These are phyloP conservation scores for Lolium perenne DNA, from an alignment of 176 grass and related monocot genomes.

Conservation along the genomic window DNA sequence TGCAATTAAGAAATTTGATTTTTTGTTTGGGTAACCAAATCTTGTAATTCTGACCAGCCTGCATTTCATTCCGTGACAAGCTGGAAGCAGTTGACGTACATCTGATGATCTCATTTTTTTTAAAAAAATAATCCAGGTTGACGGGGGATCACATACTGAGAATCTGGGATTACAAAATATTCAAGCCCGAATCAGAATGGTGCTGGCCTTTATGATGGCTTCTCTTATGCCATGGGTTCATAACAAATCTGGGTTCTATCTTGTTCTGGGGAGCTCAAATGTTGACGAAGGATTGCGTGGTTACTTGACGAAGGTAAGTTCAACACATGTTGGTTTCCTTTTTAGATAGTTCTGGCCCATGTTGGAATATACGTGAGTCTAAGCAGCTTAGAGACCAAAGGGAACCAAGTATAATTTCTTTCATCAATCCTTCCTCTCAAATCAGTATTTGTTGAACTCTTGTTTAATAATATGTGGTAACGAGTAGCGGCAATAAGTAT, in stretches of 20 bases:
- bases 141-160: slow-evolving; percentile 82
- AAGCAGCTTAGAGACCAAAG: slow-evolving; percentile 1
- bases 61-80: background rate
- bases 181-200: slow-evolving; percentile 99
- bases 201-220: slow-evolving; percentile 95
- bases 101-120: slow-evolving; percentile 17
- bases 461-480: slow-evolving; percentile 26
- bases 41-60: background rate
- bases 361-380: slow-evolving; percentile 7
- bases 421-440: slow-evolving; percentile 12
- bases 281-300: slow-evolving; percentile 97
- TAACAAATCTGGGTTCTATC: slow-evolving; percentile 97
- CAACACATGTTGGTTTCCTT: background rate
- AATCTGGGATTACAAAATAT: slow-evolving; percentile 99
- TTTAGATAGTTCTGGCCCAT: background rate
- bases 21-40: background rate
- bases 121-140: slow-evolving; percentile 66
- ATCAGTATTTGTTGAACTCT: background rate
- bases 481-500: slow-evolving; percentile 15
- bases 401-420: slow-evolving; percentile 6
- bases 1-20: background rate
- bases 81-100: slow-evolving; percentile 5
- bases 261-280: slow-evolving; percentile 95
- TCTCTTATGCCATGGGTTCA: slow-evolving; percentile 98
- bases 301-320: slow-evolving; percentile 96